Conservation (phyloP, 192 early-diverging fungal genomes). For the Ambispora gerdemannii region DNA sequence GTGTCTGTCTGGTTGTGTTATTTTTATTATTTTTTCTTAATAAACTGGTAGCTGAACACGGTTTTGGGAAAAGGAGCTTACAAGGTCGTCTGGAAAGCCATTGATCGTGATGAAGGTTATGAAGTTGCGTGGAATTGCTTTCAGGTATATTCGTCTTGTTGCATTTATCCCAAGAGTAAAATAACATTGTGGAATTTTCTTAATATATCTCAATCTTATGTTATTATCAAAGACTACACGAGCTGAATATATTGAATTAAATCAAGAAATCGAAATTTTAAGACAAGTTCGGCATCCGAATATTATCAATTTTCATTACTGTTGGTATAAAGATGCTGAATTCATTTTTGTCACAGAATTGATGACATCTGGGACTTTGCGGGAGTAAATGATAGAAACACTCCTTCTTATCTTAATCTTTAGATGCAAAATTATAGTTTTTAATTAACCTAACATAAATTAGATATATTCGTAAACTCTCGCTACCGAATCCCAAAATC, state of each 20-base stretch:
- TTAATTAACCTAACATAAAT: not conserved
- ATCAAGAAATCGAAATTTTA: slow-evolving; percentile 75
- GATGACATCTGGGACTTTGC: slow-evolving; percentile 81
- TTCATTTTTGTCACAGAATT: slow-evolving; percentile 82
- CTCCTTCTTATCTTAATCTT: not conserved
- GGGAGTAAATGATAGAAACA: slow-evolving; percentile 55
- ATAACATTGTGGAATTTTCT: no score
- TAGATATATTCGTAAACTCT: slow-evolving; percentile 69
- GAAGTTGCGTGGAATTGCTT: slow-evolving; percentile 91
- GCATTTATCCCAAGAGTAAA: no score
- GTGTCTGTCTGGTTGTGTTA: not conserved
- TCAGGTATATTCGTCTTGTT: no score
- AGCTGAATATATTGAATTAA: slow-evolving; percentile 68
- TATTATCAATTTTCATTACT: slow-evolving; percentile 78
- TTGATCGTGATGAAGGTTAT: slow-evolving; percentile 84
- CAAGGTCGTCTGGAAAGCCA: slow-evolving; percentile 84
- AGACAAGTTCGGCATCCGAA: slow-evolving; percentile 78
- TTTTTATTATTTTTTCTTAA: not conserved
- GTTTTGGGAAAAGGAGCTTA: slow-evolving; percentile 80
- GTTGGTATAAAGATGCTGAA: slow-evolving; percentile 70
- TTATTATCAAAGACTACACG: no score
- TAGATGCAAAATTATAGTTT: slow-evolving; percentile 2
- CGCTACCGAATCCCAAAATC: slow-evolving; percentile 69
- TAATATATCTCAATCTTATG: no score
- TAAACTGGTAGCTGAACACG: slow-evolving; percentile 44